phyloP scores from a whole-genome alignment of 140 eudicot species.

The Ambrosia hybrid region DNA sequence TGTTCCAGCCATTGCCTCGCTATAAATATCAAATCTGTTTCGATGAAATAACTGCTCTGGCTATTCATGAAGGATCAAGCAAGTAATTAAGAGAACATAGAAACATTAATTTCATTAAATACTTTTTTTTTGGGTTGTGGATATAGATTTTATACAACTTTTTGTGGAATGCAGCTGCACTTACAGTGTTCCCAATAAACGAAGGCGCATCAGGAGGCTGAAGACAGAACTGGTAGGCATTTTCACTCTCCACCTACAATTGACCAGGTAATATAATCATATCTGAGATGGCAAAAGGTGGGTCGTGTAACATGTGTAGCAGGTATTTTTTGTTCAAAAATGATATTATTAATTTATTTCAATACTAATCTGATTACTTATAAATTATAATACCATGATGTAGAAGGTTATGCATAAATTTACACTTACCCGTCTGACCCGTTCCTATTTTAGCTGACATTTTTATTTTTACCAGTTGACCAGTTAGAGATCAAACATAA shows the following conservation, averaged over 20 bases:
- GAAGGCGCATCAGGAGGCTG: constrained; percentile 97
- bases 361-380: too few relatives aligned
- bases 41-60: constrained; percentile 95
- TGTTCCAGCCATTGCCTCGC: constrained; percentile 98
- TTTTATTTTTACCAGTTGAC: too few relatives aligned
- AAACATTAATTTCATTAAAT: constrained; percentile 13
- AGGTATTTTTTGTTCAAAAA: too few relatives aligned
- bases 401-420: too few relatives aligned
- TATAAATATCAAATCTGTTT: constrained; percentile 51
- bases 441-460: too few relatives aligned
- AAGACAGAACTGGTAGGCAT: constrained; percentile 88
- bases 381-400: too few relatives aligned
- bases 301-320: too few relatives aligned
- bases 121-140: not conserved
- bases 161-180: constrained; percentile 30
- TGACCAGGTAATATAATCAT: too few relatives aligned
- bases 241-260: constrained; percentile 77
- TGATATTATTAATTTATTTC: too few relatives aligned
- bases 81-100: constrained; percentile 33
- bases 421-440: too few relatives aligned
- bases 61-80: constrained; percentile 47
- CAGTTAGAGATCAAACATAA: too few relatives aligned
- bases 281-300: too few relatives aligned
- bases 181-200: constrained; percentile 95
- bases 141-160: not conserved